Conservation (phyloP, 2,329 filamentous ascomycete species). For the Plectosphaerella cucumerina region DNA sequence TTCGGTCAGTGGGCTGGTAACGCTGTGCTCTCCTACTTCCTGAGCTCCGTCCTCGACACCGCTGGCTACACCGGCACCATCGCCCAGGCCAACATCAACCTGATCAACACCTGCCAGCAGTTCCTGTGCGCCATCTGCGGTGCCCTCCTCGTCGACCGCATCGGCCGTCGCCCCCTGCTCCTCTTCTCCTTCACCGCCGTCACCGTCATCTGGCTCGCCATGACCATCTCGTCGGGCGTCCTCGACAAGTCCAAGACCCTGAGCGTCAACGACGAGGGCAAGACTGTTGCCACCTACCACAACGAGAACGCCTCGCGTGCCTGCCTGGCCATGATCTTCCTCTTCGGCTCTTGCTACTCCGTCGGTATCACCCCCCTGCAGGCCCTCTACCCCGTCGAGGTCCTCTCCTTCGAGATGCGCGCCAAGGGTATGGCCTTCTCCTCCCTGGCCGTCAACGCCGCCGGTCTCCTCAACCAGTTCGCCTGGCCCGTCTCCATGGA, state of each 20-base stretch:
- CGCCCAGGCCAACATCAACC: conserved; percentile 39
- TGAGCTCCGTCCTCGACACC: conserved; percentile 43
- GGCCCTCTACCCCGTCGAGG: conserved; percentile 40
- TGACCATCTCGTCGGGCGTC: conserved; percentile 39
- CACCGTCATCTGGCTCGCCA: conserved; percentile 42
- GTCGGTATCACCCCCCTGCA: conserved; percentile 31
- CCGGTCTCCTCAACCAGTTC: conserved; percentile 35
- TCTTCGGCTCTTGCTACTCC: conserved; percentile 49
- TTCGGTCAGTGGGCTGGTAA: conserved; percentile 45
- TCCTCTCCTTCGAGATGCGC: conserved; percentile 43
- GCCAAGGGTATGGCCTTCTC: conserved; percentile 45
- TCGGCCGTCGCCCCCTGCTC: conserved; percentile 48
- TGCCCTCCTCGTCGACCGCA: conserved; percentile 40
- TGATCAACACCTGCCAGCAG: conserved; percentile 44
- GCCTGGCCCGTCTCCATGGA: conserved; percentile 37
- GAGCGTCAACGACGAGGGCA: conserved; percentile 20
- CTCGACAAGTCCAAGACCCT: conserved; percentile 25
- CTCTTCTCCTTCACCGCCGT: conserved; percentile 40
- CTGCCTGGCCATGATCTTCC: conserved; percentile 47
- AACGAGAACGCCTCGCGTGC: conserved; percentile 38
- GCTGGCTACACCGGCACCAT: conserved; percentile 38
- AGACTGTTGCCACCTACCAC: conserved; percentile 20
- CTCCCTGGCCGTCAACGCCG: conserved; percentile 35
- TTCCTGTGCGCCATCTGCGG: conserved; percentile 44
- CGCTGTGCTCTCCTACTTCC: conserved; percentile 43